Evolutionary conservation across 2,329 filamentous ascomycete genomes (phyloP).

Genomic region (Cryphonectria radicalis): DNA sequence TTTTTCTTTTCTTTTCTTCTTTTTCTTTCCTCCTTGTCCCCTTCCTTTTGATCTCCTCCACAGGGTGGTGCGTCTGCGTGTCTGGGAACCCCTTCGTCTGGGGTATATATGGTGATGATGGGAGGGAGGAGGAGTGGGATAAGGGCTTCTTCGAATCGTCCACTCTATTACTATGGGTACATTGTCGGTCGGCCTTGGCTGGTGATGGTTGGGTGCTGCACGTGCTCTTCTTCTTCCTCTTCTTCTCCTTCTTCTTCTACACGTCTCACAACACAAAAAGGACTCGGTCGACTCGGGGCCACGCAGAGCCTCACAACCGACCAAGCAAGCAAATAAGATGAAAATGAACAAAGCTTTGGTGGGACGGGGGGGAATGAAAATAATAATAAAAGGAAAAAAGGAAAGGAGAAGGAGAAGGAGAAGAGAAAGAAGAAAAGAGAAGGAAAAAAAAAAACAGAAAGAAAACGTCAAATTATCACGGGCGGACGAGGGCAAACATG

Average conservation of each 20-base stretch:
- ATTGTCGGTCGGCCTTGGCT: conserved; percentile 19
- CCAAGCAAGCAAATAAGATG: background rate
- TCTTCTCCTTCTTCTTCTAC: background rate
- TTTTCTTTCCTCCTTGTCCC: background rate
- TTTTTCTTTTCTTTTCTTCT: background rate
- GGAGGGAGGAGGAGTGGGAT: background rate
- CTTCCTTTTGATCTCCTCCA: background rate
- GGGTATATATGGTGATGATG: background rate
- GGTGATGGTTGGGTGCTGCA: no score
- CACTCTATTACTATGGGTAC: conserved; percentile 19
- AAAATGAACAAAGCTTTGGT: background rate
- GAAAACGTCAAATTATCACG: background rate
- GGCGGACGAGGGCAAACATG: conserved; percentile 2
- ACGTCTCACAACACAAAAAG: background rate
- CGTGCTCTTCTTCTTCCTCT: background rate
- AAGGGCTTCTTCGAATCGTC: background rate
- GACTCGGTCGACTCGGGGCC: background rate
- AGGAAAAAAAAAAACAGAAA: background rate
- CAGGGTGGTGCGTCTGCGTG: background rate
- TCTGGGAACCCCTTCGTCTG: conserved; percentile 8
- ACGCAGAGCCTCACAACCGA: background rate
- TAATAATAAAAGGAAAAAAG: background rate
- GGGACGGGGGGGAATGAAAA: background rate
- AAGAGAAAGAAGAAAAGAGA: background rate
- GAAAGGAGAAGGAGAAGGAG: conserved; percentile 4